Conservation (phyloP, 306 rosid genomes). For the Prosopis cineraria region DNA sequence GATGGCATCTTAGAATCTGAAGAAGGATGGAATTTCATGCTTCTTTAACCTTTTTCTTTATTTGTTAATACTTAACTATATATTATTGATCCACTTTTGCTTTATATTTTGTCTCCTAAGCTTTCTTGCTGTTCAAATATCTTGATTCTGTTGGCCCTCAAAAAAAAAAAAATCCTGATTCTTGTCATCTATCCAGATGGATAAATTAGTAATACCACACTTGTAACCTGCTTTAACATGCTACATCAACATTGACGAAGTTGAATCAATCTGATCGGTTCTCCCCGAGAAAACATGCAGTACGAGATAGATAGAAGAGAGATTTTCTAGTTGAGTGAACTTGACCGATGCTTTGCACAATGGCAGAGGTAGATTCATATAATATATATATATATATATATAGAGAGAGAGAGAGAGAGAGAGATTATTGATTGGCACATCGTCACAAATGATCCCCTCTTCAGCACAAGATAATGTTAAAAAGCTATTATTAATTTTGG, state of each 20-base stretch:
- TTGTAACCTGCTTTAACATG: not conserved
- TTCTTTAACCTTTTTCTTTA: conserved; percentile 25
- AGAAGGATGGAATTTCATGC: not conserved
- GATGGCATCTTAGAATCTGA: conserved; percentile 13
- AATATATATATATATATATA: no score
- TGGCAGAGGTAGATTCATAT: no score
- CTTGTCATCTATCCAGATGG: not conserved
- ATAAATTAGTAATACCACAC: not conserved
- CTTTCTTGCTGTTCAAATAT: not conserved
- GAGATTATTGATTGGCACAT: no score
- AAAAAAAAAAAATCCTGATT: not conserved
- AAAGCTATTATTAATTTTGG: not conserved
- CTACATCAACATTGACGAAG: not conserved
- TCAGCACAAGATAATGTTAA: not conserved
- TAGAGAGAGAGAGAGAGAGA: no score
- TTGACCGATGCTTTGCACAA: no score
- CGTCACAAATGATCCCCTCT: no score
- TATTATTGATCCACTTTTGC: conserved; percentile 31
- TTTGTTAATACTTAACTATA: conserved; percentile 6
- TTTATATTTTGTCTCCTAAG: conserved; percentile 18
- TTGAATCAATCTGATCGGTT: not conserved
- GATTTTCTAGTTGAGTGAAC: not conserved
- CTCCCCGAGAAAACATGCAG: no score
- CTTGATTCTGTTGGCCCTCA: not conserved
- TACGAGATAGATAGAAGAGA: not conserved